Base-by-base conservation (phyloP, 352 stramenopile species). In the Globisporangium cystogenes region DNA sequence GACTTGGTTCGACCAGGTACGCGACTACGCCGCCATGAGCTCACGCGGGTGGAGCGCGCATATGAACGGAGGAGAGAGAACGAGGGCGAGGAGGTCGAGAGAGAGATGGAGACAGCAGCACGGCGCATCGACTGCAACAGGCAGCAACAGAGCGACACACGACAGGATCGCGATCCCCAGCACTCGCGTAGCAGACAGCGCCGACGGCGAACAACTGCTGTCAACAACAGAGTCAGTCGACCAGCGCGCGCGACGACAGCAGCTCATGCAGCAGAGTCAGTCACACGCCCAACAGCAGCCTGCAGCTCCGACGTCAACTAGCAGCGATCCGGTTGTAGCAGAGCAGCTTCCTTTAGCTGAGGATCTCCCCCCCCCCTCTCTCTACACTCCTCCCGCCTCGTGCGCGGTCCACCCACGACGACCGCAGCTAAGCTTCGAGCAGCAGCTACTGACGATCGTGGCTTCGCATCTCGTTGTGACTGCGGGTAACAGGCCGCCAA, bases 1-100 rank as follows among this genome's bases (percentile, higher is more conserved):
- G 75, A 97, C 95, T 59, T 98, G 87, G 87, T 97, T 98, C 70
- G 78, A 97, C 82, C 90, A 97, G 86, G 87, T 95, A 87, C 64
- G 77, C 45, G n/a, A n/a, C n/a, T n/a, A n/a, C 47, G 69, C 41
- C 48, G 7, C 29, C 26, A 47, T 14, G 14, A 12, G 12, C 39
- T 16, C 33, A 7, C 21, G 12, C 31, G 31, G 31, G 31, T 36
- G 31, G 31, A 36, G 33, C 11, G 33, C 33, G 33, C 14, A 8
- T 8, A 12, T 4, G 14, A 39, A 18, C 7, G 33, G 3, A 18
- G 4, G 12, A 4, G 8, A 39, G 33, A 39, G 14, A 39, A 5
- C 26, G 33, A 39, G 33, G 18, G 10, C 11, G 33, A 39, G 33
- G 31, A 45, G 40, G 12, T 18, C 4, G 40, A 27, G 41, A 46